Base-by-base conservation (phyloP, 2,329 filamentous ascomycete species). In the Cladosporium sp. region DNA sequence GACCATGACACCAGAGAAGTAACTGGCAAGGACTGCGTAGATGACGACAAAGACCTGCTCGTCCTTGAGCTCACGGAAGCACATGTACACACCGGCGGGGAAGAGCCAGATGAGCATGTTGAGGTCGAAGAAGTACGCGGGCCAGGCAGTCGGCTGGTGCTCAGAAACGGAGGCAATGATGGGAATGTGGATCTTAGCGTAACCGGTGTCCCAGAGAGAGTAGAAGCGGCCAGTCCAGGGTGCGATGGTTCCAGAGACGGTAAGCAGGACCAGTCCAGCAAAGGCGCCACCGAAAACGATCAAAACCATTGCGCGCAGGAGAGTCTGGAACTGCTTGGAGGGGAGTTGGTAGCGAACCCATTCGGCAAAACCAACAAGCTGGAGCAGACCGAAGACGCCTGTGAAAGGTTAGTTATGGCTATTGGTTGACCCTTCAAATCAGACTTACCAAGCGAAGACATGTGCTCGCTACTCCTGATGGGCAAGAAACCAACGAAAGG, bases 121-220 rank as follows among this genome's bases (percentile, higher is more conserved):
- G 72, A 99, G 85, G 75, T 99, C 95, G 79, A 99, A 99, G 84
- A 99, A 99, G 85, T 97, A 99, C 18, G 96, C 92, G 2, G 95
- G 95, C 95, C 95, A 99, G 52, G 95, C 95, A 44, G 95, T 99
- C 64, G 95, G 95, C 82, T 99, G 95, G 82, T 99, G 95, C 82
- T 99, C 95, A 1, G 95, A 99, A 56, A 99, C 95, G n/a, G 95
- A 99, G 3, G 95, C 95, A 78, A 99, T 99, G 77, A 99, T 99
- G 68, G 95, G 95, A 76, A 99, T 99, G 76, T 99, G 95, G 69
- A 98, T 96, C 85, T 99, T 99, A 74, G 95, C 95, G 77, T 99
- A 99, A 73, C 92, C 91, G 6, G 95, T 99, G 78, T 99, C 96
- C 93, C 94, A 99, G 35, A 99, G 88, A 26, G 96, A 99, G 83